Base-by-base conservation (phyloP, 768 basidiomycete species). In the Amanita molliuscula region DNA sequence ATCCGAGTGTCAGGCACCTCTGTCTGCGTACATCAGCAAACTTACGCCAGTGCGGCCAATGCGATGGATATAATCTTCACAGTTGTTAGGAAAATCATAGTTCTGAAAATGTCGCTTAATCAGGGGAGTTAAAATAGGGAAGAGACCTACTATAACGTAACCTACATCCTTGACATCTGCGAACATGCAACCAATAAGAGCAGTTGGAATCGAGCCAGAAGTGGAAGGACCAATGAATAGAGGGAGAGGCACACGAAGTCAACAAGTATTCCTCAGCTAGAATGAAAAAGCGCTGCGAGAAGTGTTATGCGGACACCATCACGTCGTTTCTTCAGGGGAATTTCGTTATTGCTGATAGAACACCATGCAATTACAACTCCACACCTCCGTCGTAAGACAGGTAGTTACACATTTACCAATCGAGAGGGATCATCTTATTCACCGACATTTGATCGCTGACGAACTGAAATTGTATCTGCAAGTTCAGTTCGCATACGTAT, bases 121-220 rank as follows among this genome's bases (percentile, higher is more conserved):
- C 44, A 13, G 47, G 26, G 34, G 8, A 13, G 33, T 50, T 21
- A 2, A 35, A 36, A 28, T 44, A 45, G 33, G 55, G 44, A 45
- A 55, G 47, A 46, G 11, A 78, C 89, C 65, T 59, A 92, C 90
- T 59, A 98, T 91, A 56, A 97, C 93, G 69, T 93, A 97, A 59
- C 88, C 86, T 58, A 98, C 93, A 72, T 98, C 94, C 85, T 98
- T 97, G 70, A 98, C 94, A 75, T 96, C 95, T 96, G 70, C 58
- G 56, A 65, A 59, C 59, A 59, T 59, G 64, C 35, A 37, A 52
- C 63, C 59, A 59, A 60, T 58, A 50, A 61, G 50, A 62, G 57
- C 60, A 62, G 63, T 63, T 57, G 60, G 59, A 61, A 60, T 65
- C 59, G 58, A 41, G 47, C 48, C 37, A 53, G 26, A 42, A 48